Base-by-base conservation (phyloP, 306 rosid species). In the Trifolium fragiferum region DNA sequence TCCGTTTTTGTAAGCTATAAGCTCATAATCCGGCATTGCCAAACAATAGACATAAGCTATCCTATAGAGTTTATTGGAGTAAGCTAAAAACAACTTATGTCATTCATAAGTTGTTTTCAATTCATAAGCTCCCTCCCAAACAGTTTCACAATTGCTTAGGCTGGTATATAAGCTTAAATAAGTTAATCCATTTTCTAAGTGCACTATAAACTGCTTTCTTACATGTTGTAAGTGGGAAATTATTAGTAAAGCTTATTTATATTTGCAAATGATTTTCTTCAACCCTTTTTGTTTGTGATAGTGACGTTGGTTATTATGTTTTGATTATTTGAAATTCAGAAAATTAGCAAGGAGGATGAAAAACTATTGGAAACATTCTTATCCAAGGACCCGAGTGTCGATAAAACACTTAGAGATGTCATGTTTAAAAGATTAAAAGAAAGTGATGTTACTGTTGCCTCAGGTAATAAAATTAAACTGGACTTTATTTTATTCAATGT, bases 301-400 rank as follows among this genome's bases (percentile, higher is more conserved):
- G 21, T 62, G 64, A 53, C 46, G 13, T 62, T 69, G 27, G 38
- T 54, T 68, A n/a, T 62, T 44, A 8, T 2, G 21, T 9, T 27
- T 61, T 73, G 41, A 9, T 58, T 62, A 5, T 70, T 68, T 60
- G 30, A 68, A 67, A 66, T 70, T 49, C 78, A 84, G 86, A 86
- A 87, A 57, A 90, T 92, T 74, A 79, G 85, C 25, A 95, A 87
- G 38, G 97, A 89, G 60, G 95, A 91, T 7, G 96, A 90, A 81
- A 83, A 53, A 64, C 23, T 91, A 58, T 58, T 94, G 72, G 95
- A 88, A 35, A 83, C 87, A 6, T 94, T 91, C 77, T 60, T 87
- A 13, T 82, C 83, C 0, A 90, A 84, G 74, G 86, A 87, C 41
- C 80, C 47, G 0, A 82, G 84, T 51, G 73, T 57, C 5, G 91